These are phyloP conservation scores for Crithidia acanthocephali DNA, from an alignment of 208 protist species.

Conservation along the genomic window DNA sequence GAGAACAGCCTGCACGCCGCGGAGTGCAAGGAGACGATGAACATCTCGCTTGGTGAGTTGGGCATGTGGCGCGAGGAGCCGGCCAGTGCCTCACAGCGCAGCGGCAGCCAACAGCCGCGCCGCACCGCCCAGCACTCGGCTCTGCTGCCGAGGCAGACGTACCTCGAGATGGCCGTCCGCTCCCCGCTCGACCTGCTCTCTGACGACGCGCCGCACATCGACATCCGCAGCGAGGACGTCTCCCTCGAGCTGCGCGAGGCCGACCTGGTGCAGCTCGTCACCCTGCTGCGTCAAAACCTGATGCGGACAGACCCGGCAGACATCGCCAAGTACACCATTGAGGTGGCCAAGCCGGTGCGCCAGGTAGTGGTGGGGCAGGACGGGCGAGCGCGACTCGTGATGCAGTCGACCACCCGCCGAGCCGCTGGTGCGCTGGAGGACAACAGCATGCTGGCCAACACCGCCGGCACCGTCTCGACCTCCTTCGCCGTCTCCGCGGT, in stretches of 20 bases:
- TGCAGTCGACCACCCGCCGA: neutral
- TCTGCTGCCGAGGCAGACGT: conserved; percentile 54
- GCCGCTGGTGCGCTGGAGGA: neutral
- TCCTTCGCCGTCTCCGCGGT: conserved; percentile 18
- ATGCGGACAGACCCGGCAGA: conserved; percentile 37
- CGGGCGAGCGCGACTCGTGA: neutral
- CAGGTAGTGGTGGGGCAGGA: conserved; percentile 16
- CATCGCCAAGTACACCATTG: conserved; percentile 26
- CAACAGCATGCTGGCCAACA: conserved; percentile 1
- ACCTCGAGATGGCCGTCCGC: conserved; percentile 64
- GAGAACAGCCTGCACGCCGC: conserved; percentile 70
- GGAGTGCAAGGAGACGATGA: conserved; percentile 66
- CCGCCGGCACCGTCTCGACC: neutral
- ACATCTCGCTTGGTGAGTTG: conserved; percentile 71
- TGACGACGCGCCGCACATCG: conserved; percentile 50
- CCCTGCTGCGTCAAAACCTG: conserved; percentile 66
- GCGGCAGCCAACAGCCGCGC: neutral
- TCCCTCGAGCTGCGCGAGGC: conserved; percentile 44
- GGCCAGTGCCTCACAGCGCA: neutral
- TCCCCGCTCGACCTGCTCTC: conserved; percentile 58
- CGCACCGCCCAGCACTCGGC: conserved; percentile 13
- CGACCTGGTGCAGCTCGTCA: conserved; percentile 64
- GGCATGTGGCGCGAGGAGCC: conserved; percentile 43
- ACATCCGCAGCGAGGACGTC: conserved; percentile 58
- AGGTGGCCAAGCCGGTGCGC: conserved; percentile 8